Evolutionary conservation across 1,139 yeast genomes (phyloP).

Genomic region (Yamadazyma aaseri): DNA sequence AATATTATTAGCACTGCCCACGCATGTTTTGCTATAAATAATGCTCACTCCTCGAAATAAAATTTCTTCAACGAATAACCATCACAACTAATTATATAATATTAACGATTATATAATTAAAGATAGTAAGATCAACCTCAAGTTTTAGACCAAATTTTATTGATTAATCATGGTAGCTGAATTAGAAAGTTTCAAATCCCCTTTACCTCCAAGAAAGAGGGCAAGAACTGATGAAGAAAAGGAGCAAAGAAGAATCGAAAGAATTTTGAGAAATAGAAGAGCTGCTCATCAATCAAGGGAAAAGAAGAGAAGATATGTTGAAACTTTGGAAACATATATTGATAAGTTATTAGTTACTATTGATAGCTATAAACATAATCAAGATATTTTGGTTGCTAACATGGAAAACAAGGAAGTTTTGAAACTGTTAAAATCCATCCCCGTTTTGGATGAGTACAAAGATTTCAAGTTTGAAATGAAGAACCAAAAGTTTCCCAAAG

Average conservation of each 20-base stretch:
- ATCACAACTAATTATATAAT: not conserved
- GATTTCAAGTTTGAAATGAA: slow-evolving; percentile 12
- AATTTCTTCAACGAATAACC: not conserved
- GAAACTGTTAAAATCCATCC: slow-evolving; percentile 6
- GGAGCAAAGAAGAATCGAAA: slow-evolving; percentile 91
- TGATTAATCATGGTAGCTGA: not conserved
- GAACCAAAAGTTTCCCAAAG: slow-evolving; percentile 1
- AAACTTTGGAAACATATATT: slow-evolving; percentile 71
- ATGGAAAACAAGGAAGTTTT: slow-evolving; percentile 5
- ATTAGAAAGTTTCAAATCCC: slow-evolving; percentile 26
- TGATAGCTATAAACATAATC: slow-evolving; percentile 14
- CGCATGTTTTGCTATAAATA: not conserved
- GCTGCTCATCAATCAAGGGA: slow-evolving; percentile 98
- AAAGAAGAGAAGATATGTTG: slow-evolving; percentile 91
- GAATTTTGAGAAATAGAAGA: slow-evolving; percentile 88
- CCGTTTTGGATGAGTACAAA: slow-evolving; percentile 9
- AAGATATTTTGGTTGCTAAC: slow-evolving; percentile 8
- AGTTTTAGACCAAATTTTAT: not conserved
- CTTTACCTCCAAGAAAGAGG: slow-evolving; percentile 91
- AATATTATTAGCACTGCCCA: too few relatives aligned
- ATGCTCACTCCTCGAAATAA: not conserved
- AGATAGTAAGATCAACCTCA: not conserved
- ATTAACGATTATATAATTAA: not conserved
- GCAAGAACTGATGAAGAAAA: slow-evolving; percentile 97
- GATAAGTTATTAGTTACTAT: slow-evolving; percentile 45